phyloP scores from a whole-genome alignment of 352 stramenopile species.

The Phytophthora fragariae region DNA sequence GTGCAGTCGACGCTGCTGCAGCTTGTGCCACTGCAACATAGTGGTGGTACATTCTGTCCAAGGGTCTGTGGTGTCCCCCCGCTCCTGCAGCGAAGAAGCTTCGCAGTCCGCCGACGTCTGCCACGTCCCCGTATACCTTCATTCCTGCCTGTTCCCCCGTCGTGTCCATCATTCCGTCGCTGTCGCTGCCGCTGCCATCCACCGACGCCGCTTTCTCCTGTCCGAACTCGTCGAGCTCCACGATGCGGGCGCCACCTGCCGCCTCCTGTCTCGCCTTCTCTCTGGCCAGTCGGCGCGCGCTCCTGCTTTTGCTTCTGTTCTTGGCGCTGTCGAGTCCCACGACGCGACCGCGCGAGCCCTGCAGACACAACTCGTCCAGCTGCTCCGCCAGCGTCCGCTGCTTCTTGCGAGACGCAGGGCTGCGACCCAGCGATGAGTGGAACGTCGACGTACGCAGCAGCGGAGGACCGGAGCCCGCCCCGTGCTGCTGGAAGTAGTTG shows the following conservation, averaged over 20 bases:
- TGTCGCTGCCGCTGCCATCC: slow-evolving; percentile 32
- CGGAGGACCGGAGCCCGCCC: slow-evolving; percentile 5
- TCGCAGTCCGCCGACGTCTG: slow-evolving; percentile 19
- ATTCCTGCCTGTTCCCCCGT: slow-evolving; percentile 29
- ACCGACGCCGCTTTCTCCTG: slow-evolving; percentile 23
- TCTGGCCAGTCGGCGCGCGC: slow-evolving; percentile 9
- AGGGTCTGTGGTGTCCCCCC: slow-evolving; percentile 41
- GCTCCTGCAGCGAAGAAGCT: slow-evolving; percentile 60
- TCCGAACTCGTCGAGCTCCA: slow-evolving; percentile 36
- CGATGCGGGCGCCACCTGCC: slow-evolving; percentile 1
- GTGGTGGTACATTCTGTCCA: slow-evolving; percentile 77
- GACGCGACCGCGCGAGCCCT: slow-evolving; percentile 12
- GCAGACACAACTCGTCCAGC: slow-evolving; percentile 62
- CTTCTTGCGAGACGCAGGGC: slow-evolving; percentile 48
- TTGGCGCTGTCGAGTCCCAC: neutral
- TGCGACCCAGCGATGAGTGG: slow-evolving; percentile 27
- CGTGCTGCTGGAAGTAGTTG: slow-evolving; percentile 71
- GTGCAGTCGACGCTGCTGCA: slow-evolving; percentile 34
- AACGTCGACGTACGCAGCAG: slow-evolving; percentile 30
- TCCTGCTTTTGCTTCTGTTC: slow-evolving; percentile 19
- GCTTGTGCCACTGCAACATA: slow-evolving; percentile 57
- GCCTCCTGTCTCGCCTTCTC: slow-evolving; percentile 8
- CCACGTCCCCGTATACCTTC: slow-evolving; percentile 49
- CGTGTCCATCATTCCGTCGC: slow-evolving; percentile 36
- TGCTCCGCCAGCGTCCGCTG: slow-evolving; percentile 73